A percentile compares a stretch with the other conserved stretches of the same genome.
Conservation (phyloP, 345 rosid genomes). For the Brassica nigra region DNA sequence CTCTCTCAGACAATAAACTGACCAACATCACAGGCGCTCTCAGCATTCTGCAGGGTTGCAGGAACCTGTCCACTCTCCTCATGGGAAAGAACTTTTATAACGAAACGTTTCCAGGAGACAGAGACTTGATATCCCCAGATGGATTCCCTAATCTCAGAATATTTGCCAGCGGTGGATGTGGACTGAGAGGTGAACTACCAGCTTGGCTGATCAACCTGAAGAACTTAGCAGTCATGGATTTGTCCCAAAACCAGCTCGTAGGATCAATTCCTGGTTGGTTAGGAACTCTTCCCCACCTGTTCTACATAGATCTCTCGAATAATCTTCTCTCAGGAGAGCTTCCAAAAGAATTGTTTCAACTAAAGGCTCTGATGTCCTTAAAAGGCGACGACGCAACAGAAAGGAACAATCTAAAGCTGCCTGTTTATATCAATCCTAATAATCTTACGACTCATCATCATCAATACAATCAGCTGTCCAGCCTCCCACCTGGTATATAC, state of each 20-base stretch:
- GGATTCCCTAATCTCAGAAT: slow-evolving; percentile 70
- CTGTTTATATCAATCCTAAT: slow-evolving; percentile 74
- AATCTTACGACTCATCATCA: slow-evolving; percentile 70
- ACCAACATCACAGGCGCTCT: slow-evolving; percentile 75
- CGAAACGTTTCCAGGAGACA: slow-evolving; percentile 58
- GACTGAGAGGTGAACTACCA: slow-evolving; percentile 68
- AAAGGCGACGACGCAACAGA: slow-evolving; percentile 44
- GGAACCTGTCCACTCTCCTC: slow-evolving; percentile 68
- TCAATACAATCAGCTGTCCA: slow-evolving; percentile 80
- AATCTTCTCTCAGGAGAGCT: slow-evolving; percentile 68
- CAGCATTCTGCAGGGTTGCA: slow-evolving; percentile 58
- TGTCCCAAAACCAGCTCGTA: slow-evolving; percentile 61
- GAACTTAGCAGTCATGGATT: slow-evolving; percentile 62
- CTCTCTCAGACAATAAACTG: slow-evolving; percentile 67
- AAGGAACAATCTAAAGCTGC: slow-evolving; percentile 66
- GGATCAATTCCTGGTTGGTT: slow-evolving; percentile 83
- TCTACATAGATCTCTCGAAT: slow-evolving; percentile 76
- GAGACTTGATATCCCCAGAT: slow-evolving; percentile 36
- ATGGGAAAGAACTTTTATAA: slow-evolving; percentile 58
- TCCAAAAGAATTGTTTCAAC: slow-evolving; percentile 51
- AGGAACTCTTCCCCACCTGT: slow-evolving; percentile 56
- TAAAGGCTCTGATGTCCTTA: slow-evolving; percentile 53
- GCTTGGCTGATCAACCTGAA: slow-evolving; percentile 65
- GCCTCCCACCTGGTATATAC: slow-evolving; percentile 78
- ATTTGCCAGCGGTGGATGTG: slow-evolving; percentile 68